phyloP scores from a whole-genome alignment of 2,329 filamentous ascomycete species.

The Cercospora berteroae region DNA sequence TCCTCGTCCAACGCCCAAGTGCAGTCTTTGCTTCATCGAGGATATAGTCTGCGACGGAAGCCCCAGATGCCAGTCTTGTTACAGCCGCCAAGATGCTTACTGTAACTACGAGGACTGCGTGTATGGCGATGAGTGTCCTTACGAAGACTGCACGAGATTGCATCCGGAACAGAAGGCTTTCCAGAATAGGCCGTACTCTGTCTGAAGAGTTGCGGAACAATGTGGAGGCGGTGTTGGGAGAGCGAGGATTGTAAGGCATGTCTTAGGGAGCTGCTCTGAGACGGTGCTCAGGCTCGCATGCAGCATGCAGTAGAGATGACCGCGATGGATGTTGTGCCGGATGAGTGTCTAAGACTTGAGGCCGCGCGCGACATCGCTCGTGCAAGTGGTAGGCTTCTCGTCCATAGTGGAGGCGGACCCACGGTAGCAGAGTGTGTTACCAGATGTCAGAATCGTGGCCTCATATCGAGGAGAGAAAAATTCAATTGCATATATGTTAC shows the following conservation, averaged over 20 bases:
- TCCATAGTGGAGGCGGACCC: background rate
- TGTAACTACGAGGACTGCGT: background rate
- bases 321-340: background rate
- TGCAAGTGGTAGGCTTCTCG: background rate
- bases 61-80: background rate
- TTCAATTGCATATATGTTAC: background rate
- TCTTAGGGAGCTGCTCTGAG: background rate
- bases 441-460: background rate
- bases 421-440: background rate
- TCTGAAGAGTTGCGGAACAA: background rate
- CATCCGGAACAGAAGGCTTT: constrained; percentile 1
- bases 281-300: background rate
- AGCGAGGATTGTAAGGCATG: background rate
- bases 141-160: background rate
- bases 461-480: background rate
- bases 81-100: background rate
- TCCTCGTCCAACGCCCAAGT: background rate
- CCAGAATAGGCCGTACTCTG: background rate
- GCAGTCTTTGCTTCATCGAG: background rate
- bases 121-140: background rate
- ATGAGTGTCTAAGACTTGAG: background rate
- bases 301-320: background rate
- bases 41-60: background rate
- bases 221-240: background rate
- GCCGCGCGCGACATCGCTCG: background rate